phyloP scores from a whole-genome alignment of 257 asterid species.

The Penstemon barbatus region DNA sequence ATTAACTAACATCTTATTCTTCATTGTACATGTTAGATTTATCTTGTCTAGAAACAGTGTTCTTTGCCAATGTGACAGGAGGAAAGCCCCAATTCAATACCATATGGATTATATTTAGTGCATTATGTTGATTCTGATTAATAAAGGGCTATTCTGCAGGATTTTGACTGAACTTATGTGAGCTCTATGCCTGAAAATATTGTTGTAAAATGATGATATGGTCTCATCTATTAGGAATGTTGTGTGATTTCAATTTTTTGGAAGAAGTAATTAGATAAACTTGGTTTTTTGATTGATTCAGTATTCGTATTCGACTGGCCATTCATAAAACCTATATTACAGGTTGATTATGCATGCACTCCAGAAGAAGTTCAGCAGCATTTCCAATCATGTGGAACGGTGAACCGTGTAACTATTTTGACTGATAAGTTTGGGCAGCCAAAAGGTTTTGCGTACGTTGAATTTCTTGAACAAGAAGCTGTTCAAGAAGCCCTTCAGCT shows the following conservation, averaged over 20 bases:
- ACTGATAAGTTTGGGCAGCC: conserved; percentile 99
- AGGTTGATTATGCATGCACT: conserved; percentile 98
- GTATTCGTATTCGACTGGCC: neutral
- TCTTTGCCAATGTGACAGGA: conserved; percentile 7
- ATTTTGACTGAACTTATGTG: neutral
- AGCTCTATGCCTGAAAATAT: neutral
- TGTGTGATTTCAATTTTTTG: neutral
- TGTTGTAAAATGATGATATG: neutral
- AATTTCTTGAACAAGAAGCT: conserved; percentile 83
- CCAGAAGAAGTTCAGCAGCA: conserved; percentile 99
- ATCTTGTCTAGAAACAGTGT: neutral
- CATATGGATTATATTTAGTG: neutral
- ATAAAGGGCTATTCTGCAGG: neutral
- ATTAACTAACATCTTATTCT: neutral
- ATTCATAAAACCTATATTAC: conserved; percentile 24
- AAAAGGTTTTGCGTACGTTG: conserved; percentile 95
- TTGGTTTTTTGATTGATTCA: neutral
- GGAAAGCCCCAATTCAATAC: neutral
- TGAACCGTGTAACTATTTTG: conserved; percentile 89
- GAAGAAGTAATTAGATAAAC: neutral
- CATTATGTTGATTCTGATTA: neutral
- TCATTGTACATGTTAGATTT: too few relatives aligned
- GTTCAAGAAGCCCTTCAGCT: conserved; percentile 84
- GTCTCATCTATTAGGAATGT: neutral
- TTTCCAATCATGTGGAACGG: conserved; percentile 93